Evolutionary conservation across 1,284 basidiomycete genomes (phyloP), one percentile per base, ranked within the genome.

Genomic region (Ceratobasidium sp.): DNA sequence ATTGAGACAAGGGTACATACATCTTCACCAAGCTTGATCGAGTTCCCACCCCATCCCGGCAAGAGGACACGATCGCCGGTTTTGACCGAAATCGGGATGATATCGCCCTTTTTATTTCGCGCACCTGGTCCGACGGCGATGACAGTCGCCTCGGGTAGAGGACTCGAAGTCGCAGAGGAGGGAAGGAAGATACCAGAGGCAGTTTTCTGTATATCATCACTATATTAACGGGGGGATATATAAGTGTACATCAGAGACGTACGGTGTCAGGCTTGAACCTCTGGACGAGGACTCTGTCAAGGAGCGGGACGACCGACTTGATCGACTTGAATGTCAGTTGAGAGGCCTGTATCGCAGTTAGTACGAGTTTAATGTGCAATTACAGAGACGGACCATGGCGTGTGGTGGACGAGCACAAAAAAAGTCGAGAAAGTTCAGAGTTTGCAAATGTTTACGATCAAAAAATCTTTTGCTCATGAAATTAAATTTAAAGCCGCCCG

Each of bases 201-300:
- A 48, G 96, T 98, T 96, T 98, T 97, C 94, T 97, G 81, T 50
- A 73, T 54, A n/a, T 48, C 17, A 59, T 48, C 54, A 66, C 48
- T 61, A 71, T 59, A 28, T 54, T 26, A 42, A 28, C 7, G 52
- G 64, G 44, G 44, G 20, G 40, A 52, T 23, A 13, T 15, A n/a
- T 33, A 44, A 26, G 56, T 50, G 17, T 73, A 20, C 57, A 71
- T 42, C 59, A 68, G 46, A 9, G n/a, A 48, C 91, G 80, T 82
- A 96, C 95, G 2, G 94, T 93, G 81, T 96, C 95, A 57, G 96
- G 89, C 89, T 98, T 98, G 91, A 97, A 97, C 80, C 97, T 91
- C 88, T 99, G 97, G 79, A 99, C 96, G 80, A 99, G 90, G 80
- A 99, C 95, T 82, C 97, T 95, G 92, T 99, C 97, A 79, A 99